phyloP scores from a whole-genome alignment of 2,329 filamentous ascomycete genomes.

The Pseudovirgaria hyperparasitica region DNA sequence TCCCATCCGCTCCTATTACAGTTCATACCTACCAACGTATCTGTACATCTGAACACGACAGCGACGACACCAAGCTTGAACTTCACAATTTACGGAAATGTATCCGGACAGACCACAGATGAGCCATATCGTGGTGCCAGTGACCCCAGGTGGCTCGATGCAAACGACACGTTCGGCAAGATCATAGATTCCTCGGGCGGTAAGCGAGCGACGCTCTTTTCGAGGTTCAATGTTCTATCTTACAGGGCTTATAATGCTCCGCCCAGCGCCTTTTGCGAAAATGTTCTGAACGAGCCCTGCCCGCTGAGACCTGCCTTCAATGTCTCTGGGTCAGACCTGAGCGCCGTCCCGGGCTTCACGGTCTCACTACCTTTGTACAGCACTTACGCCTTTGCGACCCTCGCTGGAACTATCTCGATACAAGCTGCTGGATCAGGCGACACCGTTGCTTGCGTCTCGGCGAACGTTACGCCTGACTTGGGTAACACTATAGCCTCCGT shows the following conservation, averaged over 20 bases:
- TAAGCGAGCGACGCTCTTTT: conserved; percentile 60
- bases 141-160: conserved; percentile 47
- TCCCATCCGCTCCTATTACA: conserved; percentile 54
- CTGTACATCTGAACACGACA: conserved; percentile 57
- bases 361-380: conserved; percentile 63
- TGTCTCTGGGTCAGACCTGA: conserved; percentile 38
- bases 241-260: conserved; percentile 54
- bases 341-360: conserved; percentile 56
- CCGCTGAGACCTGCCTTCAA: conserved; percentile 65
- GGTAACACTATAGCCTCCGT: conserved; percentile 55
- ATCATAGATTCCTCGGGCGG: conserved; percentile 54
- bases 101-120: conserved; percentile 55
- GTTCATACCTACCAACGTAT: conserved; percentile 63
- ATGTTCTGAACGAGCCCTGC: conserved; percentile 48
- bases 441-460: conserved; percentile 63
- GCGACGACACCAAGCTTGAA: conserved; percentile 52
- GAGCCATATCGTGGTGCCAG: conserved; percentile 47
- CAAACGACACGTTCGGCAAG: conserved; percentile 56
- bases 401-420: conserved; percentile 60
- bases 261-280: conserved; percentile 52
- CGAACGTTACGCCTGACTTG: conserved; percentile 74
- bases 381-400: conserved; percentile 76
- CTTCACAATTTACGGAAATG: conserved; percentile 81
- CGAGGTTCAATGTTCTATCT: conserved; percentile 59
- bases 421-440: conserved; percentile 77